Base-by-base conservation (phyloP, 805 yeast genomes). In the Ogataea parapolymorpha region DNA sequence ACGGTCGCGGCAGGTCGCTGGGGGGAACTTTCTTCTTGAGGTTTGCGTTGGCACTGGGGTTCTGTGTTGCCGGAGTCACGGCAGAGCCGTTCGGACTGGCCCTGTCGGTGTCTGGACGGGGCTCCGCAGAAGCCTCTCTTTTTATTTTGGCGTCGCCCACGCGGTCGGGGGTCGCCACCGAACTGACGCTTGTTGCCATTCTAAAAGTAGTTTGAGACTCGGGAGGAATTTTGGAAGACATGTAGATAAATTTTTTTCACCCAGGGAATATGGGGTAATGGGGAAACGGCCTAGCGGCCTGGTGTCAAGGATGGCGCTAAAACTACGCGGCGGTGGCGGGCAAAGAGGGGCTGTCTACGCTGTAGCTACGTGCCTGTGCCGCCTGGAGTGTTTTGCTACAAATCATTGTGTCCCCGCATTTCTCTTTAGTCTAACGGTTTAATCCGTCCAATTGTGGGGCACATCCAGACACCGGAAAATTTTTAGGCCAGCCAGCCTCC, bases 1-100 rank as follows among this genome's bases (percentile, higher is more conserved):
- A 89, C 3, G 96, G 96, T 49, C 95, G 56, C 8, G 63, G 63
- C 27, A 53, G 49, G 44, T 57, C 62, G 2, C 54, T 43, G 2
- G 53, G 48, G 5, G 55, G 51, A 14, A 50, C 40, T 27, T 54
- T 56, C 41, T 53, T 56, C 37, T 48, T 52, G 36, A 53, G 40
- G 34, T 46, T 51, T 23, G 48, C 41, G 22, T 39, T 49, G 5
- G 56, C 54, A 11, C 54, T 40, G 14, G 43, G 28, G 32, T 51
- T 51, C 35, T 53, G 53, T 1, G 53, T 41, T 2, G 58, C 54
- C 5, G 54, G 55, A 4, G 55, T 53, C 11, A 46, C 24, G 23
- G 54, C 45, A 11, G 49, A 14, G 20, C 27, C 39, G 30, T 22
- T 30, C 12, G 27, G 27, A 14, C 31, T 27, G 23, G 29, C 24